A percentile compares a stretch with the other conserved stretches of the same genome.
phyloP scores from a whole-genome alignment of 495 filamentous ascomycete genomes.

The Penicillium macrosclerotiorum region DNA sequence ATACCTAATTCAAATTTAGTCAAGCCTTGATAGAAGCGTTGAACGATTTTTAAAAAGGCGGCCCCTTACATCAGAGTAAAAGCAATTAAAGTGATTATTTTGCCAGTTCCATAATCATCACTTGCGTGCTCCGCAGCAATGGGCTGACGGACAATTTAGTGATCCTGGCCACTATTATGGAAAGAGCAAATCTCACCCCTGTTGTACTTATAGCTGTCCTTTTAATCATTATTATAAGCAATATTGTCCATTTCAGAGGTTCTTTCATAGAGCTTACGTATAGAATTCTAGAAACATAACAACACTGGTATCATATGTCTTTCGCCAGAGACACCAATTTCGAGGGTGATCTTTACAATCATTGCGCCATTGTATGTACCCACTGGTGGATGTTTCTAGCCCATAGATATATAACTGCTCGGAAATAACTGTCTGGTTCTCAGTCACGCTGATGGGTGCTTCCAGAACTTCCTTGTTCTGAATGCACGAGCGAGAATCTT shows the following conservation, averaged over 20 bases:
- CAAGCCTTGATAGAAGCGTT: too few relatives aligned
- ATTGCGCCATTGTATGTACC: background rate
- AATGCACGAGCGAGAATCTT: background rate
- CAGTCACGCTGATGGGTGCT: background rate
- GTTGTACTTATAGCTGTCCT: background rate
- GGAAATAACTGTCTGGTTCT: background rate
- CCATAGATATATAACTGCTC: background rate
- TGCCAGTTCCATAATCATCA: too few relatives aligned
- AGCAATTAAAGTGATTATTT: background rate
- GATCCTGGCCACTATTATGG: background rate
- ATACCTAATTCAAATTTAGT: too few relatives aligned
- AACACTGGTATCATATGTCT: background rate
- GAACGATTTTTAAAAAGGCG: too few relatives aligned
- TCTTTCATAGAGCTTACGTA: background rate
- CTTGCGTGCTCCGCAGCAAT: background rate
- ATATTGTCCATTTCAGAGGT: background rate
- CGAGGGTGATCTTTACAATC: constrained; percentile 1
- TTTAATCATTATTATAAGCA: background rate
- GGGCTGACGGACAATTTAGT: background rate
- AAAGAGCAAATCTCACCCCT: background rate
- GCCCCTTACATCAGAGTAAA: too few relatives aligned
- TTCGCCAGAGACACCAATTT: background rate
- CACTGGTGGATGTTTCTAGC: background rate
- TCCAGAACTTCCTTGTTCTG: background rate
- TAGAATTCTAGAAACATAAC: constrained; percentile 1